Base-by-base conservation (phyloP, 257 asterid genomes). In the Ocimum tenuiflorum region DNA sequence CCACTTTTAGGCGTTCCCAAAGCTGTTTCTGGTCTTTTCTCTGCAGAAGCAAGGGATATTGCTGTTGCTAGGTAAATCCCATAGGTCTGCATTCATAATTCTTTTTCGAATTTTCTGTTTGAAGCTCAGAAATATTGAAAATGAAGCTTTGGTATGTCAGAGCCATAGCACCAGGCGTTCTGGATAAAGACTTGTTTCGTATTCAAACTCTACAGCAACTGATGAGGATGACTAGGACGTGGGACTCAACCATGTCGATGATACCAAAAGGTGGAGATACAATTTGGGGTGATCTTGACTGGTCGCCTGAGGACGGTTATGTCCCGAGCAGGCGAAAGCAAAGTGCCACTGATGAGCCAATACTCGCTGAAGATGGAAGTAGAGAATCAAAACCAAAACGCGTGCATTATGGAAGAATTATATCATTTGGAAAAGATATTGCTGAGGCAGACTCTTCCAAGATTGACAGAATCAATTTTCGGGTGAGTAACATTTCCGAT, bases 201-300 rank as follows among this genome's bases (percentile, higher is more conserved):
- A 43, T 88, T 60, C 89, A 88, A 68, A 90, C 97, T 11, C 73
- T 90, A n/a, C 95, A 85, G 73, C 90, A 88, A 63, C 39, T 90
- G 17, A 90, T 90, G 97, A 87, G 58, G 85, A 90, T 90, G 97
- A 83, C 90, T 0, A 79, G 97, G 66, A 85, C 97, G 51, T 90
- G 97, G 97, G 97, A 90, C 68, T 83, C 97, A 20, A 90, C 97
- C 41, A 85, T 90, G 95, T 90, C 97, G 8, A 85, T 90, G 97
- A 77, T 90, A 68, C 97, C 97, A 8, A 90, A 75, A 81, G 97
- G 97, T 33, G 97, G 97, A 59, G 90, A 84, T 46, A 84, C 84
- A 17, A 88, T 90, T 60, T 90, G 97, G 97, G 97, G 97, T 20
- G 85, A 73, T 68, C 88, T 90, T 67, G 97, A 90, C 60, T 77